Percentiles rank a stretch among this genome's conserved stretches.
phyloP scores from a whole-genome alignment of 2,329 filamentous ascomycete genomes.

The Aspergillus pseudotamarii region DNA sequence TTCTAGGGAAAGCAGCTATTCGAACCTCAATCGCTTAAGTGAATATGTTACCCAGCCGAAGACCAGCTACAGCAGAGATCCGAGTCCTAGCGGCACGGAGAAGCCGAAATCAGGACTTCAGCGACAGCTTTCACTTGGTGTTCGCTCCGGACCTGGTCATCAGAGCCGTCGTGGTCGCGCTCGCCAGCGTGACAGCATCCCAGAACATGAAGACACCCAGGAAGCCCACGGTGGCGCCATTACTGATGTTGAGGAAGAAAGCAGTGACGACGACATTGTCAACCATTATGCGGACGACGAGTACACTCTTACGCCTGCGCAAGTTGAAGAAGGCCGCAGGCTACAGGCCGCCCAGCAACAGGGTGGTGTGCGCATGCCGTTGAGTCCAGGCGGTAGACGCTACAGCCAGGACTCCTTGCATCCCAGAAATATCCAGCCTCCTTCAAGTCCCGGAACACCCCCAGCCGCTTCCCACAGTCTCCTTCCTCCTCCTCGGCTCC shows the following conservation, averaged over 20 bases:
- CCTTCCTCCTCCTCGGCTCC: background rate
- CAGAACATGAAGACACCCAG: constrained; percentile 32
- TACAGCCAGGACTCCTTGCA: constrained; percentile 29
- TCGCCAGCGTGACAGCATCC: constrained; percentile 27
- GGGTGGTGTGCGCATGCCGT: background rate
- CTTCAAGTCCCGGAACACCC: constrained; percentile 35
- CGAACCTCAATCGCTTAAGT: constrained; percentile 35
- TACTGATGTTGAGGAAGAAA: constrained; percentile 36
- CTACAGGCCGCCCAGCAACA: constrained; percentile 25
- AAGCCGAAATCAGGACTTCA: constrained; percentile 37
- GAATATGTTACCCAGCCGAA: constrained; percentile 39
- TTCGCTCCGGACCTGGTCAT: constrained; percentile 45
- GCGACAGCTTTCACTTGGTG: constrained; percentile 43
- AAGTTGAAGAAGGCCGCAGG: constrained; percentile 35
- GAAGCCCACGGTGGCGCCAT: constrained; percentile 27
- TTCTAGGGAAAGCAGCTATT: constrained; percentile 33
- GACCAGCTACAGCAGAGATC: constrained; percentile 44
- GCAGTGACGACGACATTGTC: constrained; percentile 41
- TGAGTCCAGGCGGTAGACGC: constrained; percentile 10
- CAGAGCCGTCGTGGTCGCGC: constrained; percentile 32
- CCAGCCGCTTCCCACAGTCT: constrained; percentile 23
- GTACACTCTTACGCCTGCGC: constrained; percentile 40
- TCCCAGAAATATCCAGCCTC: constrained; percentile 23
- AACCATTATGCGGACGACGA: constrained; percentile 45
- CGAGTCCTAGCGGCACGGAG: constrained; percentile 34